Conservation (phyloP, 768 basidiomycete genomes). For the Mycena venus region DNA sequence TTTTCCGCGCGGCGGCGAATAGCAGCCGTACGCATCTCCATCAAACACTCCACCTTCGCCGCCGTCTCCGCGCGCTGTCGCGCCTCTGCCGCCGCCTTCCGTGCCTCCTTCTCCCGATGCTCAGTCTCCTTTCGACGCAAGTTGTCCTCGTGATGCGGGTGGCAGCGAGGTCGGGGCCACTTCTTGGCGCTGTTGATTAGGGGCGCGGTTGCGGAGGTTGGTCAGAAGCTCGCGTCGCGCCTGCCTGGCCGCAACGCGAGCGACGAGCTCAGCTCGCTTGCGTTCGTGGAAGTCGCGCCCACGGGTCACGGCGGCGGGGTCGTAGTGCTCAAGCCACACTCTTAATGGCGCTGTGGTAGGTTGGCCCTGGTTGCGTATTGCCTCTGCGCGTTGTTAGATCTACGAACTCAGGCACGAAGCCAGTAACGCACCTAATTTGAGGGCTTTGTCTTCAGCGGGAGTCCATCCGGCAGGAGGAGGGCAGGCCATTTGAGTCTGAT, state of each 20-base stretch:
- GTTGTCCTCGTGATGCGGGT: neutral
- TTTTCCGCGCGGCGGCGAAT: too few relatives aligned
- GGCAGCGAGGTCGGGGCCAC: neutral
- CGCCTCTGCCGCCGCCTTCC: neutral
- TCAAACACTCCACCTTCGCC: neutral
- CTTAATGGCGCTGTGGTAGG: neutral
- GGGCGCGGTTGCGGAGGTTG: neutral
- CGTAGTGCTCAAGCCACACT: neutral
- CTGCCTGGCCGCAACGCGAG: neutral
- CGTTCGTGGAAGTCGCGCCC: neutral
- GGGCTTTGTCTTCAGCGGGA: neutral
- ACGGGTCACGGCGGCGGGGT: neutral
- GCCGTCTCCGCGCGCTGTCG: neutral
- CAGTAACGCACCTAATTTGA: neutral
- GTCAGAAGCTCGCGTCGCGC: neutral
- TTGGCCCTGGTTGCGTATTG: neutral
- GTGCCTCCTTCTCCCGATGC: neutral
- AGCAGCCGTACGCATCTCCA: neutral
- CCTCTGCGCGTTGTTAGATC: neutral
- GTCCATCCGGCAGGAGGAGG: neutral
- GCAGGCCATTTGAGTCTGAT: too few relatives aligned
- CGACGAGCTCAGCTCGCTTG: neutral
- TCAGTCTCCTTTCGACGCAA: neutral
- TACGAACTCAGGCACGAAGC: neutral
- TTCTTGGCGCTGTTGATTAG: neutral